A percentile compares a stretch with the other conserved stretches of the same genome.
Evolutionary conservation across 106 monocot genomes (phyloP).

Genomic region (Allium sativum): DNA sequence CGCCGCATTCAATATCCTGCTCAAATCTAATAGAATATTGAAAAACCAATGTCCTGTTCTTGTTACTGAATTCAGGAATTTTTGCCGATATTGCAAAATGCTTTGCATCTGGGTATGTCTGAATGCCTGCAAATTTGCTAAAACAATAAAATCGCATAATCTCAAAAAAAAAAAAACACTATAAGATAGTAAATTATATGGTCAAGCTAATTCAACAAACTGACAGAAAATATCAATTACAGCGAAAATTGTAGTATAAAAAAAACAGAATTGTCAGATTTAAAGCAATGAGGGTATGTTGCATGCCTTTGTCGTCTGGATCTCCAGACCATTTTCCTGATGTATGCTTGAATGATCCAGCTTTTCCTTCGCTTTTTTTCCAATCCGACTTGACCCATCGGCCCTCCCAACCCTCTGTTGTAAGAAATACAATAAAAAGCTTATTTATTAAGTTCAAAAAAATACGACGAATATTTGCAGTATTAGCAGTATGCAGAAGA

Average conservation of each 20-base stretch:
- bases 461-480: neutral
- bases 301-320: constrained; percentile 91
- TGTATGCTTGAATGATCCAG: constrained; percentile 88
- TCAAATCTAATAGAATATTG: constrained; percentile 95
- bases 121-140: constrained; percentile 41
- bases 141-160: neutral
- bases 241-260: neutral
- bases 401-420: constrained; percentile 78
- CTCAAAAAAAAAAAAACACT: too few species aligned
- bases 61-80: constrained; percentile 79
- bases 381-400: constrained; percentile 96
- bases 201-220: too few species aligned
- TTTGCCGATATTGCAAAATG: constrained; percentile 92
- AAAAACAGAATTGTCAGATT: neutral
- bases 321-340: constrained; percentile 90
- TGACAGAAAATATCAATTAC: too few species aligned
- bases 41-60: constrained; percentile 67
- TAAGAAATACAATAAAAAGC: neutral
- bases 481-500: neutral
- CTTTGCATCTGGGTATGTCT: constrained; percentile 69
- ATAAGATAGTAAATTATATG: too few species aligned
- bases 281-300: neutral
- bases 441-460: neutral
- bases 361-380: constrained; percentile 97
- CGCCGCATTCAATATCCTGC: constrained; percentile 98